Percentiles rank a stretch among this genome's conserved stretches.
phyloP scores from a whole-genome alignment of 176 grass and related monocot species.

The Avena sativa region DNA sequence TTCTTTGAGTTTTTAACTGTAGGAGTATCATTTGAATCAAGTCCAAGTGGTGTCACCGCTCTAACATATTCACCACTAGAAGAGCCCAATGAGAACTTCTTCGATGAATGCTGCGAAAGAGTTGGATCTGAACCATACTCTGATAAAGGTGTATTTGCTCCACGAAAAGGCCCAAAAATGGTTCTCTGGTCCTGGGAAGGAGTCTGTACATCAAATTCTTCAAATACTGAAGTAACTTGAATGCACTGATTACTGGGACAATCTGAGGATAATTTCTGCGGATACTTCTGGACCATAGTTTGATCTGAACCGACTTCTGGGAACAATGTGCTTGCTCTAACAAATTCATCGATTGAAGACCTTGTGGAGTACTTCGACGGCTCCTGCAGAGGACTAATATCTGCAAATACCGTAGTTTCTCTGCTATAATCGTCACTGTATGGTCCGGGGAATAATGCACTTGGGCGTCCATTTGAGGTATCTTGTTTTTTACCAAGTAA shows the following conservation, averaged over 20 bases:
- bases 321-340: constrained; percentile 40
- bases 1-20: constrained; percentile 38
- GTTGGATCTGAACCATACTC: constrained; percentile 40
- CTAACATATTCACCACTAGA: constrained; percentile 43
- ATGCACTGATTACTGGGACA: constrained; percentile 28
- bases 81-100: constrained; percentile 35
- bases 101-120: constrained; percentile 47
- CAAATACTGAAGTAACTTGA: constrained; percentile 37
- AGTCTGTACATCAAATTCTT: constrained; percentile 56
- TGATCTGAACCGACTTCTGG: constrained; percentile 33
- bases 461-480: constrained; percentile 13
- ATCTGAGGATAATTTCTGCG: constrained; percentile 37
- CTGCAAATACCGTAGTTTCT: constrained; percentile 17
- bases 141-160: constrained; percentile 46
- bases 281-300: constrained; percentile 19
- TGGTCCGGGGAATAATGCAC: constrained; percentile 20
- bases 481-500: constrained; percentile 36
- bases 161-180: constrained; percentile 40
- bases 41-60: constrained; percentile 4
- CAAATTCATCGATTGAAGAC: constrained; percentile 45
- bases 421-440: neutral
- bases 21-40: constrained; percentile 29
- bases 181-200: constrained; percentile 47
- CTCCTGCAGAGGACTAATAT: constrained; percentile 6
- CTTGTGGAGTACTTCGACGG: neutral